Conservation (phyloP, 441 rosid genomes). For the Pelargonium cotyledonis region DNA sequence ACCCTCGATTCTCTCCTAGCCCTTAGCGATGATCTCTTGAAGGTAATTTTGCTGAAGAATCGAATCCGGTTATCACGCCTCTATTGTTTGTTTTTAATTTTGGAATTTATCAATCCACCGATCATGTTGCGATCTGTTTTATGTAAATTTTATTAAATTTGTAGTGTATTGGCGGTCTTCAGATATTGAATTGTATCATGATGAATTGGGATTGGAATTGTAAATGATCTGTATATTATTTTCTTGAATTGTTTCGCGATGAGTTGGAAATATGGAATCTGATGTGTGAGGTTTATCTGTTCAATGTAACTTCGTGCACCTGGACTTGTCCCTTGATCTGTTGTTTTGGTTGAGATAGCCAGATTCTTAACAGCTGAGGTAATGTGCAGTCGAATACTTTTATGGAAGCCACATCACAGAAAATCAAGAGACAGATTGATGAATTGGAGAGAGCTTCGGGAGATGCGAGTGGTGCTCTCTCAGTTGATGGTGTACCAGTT, state of each 20-base stretch:
- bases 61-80: neutral
- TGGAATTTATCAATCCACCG: neutral
- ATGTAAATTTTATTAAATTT: neutral
- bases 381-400: constrained; percentile 73
- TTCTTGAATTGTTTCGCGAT: neutral
- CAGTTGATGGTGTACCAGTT: constrained; percentile 91
- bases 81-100: neutral
- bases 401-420: constrained; percentile 86
- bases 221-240: neutral
- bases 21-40: constrained; percentile 87
- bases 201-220: neutral
- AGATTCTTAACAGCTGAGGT: neutral
- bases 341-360: neutral
- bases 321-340: neutral
- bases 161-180: neutral
- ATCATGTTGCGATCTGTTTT: constrained; percentile 16
- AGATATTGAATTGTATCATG: neutral
- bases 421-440: constrained; percentile 96
- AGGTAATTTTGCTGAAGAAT: constrained; percentile 36
- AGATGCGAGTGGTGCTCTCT: constrained; percentile 70
- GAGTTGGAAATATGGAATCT: constrained; percentile 1
- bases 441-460: constrained; percentile 86
- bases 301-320: neutral
- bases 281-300: constrained; percentile 3
- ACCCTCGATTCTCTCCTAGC: constrained; percentile 94